Conservation (phyloP, 257 asterid species). For the Solanum rostratum region DNA sequence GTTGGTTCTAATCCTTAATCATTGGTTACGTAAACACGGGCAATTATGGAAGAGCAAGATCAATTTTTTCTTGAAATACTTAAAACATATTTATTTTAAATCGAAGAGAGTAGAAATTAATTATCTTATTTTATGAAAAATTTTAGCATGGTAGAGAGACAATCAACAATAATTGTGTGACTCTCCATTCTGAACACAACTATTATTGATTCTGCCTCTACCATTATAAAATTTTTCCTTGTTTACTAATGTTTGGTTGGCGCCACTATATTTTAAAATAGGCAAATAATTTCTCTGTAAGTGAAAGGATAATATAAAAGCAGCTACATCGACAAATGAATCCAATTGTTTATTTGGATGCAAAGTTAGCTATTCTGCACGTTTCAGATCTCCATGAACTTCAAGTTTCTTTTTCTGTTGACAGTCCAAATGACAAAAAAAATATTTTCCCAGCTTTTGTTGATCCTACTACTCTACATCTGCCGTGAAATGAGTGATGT, state of each 20-base stretch:
- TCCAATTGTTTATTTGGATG: not conserved
- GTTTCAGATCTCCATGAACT: not conserved
- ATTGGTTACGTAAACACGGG: too few relatives aligned
- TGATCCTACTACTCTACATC: constrained; percentile 4
- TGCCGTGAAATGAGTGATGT: not conserved
- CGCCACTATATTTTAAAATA: not conserved
- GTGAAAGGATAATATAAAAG: not conserved
- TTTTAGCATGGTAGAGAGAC: too few relatives aligned
- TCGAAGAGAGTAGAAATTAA: too few relatives aligned
- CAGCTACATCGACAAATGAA: not conserved
- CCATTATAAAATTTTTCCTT: too few relatives aligned
- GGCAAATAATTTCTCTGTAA: not conserved
- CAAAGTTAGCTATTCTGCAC: not conserved
- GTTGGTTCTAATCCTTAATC: too few relatives aligned
- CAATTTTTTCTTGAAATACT: too few relatives aligned
- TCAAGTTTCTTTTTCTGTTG: not conserved
- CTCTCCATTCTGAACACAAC: too few relatives aligned
- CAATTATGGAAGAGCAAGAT: too few relatives aligned
- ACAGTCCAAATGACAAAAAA: constrained; percentile 14
- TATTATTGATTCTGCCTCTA: too few relatives aligned
- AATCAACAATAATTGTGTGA: too few relatives aligned
- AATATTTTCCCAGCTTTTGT: not conserved
- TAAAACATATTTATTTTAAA: too few relatives aligned
- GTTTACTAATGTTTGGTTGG: not conserved
- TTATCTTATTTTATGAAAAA: too few relatives aligned